Conservation (phyloP, 2,329 filamentous ascomycete species). For the Cercospora beticola region DNA sequence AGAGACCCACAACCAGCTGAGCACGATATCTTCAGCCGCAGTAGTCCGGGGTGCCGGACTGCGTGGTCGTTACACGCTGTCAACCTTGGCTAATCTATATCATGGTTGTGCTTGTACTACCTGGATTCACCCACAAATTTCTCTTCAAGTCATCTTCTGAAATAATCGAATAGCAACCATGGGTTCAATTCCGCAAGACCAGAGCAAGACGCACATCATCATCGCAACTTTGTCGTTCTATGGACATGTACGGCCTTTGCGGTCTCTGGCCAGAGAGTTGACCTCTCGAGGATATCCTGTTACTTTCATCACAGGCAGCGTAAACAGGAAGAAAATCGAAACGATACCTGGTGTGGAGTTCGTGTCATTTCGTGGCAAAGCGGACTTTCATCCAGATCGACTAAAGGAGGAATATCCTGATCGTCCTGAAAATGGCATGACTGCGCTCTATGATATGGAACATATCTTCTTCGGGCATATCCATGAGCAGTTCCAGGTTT, state of each 20-base stretch:
- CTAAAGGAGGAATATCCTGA: conserved; percentile 29
- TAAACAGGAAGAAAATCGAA: conserved; percentile 41
- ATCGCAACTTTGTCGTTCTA: conserved; percentile 27
- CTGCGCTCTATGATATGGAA: conserved; percentile 14
- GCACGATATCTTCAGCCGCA: not conserved
- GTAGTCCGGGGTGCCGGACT: not conserved
- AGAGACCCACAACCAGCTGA: not conserved
- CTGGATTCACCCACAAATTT: not conserved
- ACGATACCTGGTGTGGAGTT: conserved; percentile 42
- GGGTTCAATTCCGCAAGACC: not conserved
- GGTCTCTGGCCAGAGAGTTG: conserved; percentile 41
- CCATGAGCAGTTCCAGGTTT: conserved; percentile 5
- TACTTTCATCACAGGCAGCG: conserved; percentile 44
- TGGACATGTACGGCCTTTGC: conserved; percentile 32
- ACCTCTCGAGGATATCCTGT: conserved; percentile 45
- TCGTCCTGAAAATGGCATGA: conserved; percentile 24
- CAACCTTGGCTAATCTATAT: not conserved
- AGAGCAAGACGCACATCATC: conserved; percentile 23
- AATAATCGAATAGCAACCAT: not conserved
- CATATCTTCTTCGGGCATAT: conserved; percentile 7
- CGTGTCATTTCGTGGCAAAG: conserved; percentile 32
- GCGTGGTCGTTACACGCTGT: not conserved
- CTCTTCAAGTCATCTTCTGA: not conserved
- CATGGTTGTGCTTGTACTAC: not conserved
- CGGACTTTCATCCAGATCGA: conserved; percentile 30